These are phyloP conservation scores for Euphorbia lathyris DNA, from an alignment of 345 rosid species.

Conservation along the genomic window DNA sequence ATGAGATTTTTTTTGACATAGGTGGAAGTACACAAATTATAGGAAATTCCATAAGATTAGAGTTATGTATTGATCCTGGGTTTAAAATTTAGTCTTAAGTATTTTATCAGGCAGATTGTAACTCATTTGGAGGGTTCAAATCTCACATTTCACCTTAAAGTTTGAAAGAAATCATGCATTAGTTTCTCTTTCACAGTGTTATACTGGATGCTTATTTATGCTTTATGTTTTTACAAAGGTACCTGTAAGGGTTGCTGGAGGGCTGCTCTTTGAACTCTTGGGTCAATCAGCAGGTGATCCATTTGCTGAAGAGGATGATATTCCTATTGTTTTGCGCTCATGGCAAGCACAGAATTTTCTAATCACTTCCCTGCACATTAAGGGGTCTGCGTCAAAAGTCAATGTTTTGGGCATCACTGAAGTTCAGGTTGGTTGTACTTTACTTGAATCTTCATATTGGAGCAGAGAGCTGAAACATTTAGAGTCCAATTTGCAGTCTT, in stretches of 20 bases:
- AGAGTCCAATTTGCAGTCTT: slow-evolving; percentile 5
- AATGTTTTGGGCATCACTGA: slow-evolving; percentile 82
- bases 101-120: background rate
- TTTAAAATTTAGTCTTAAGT: background rate
- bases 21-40: background rate
- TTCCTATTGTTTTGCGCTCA: slow-evolving; percentile 82
- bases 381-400: slow-evolving; percentile 51
- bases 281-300: slow-evolving; percentile 99
- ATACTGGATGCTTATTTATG: slow-evolving; percentile 10
- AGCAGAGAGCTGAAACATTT: background rate
- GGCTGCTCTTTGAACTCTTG: slow-evolving; percentile 88
- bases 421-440: slow-evolving; percentile 70
- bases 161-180: background rate
- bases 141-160: too few relatives aligned
- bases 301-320: slow-evolving; percentile 79
- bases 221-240: slow-evolving; percentile 41
- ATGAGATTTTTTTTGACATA: background rate
- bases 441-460: slow-evolving; percentile 10
- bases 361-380: slow-evolving; percentile 74
- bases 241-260: slow-evolving; percentile 98
- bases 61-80: background rate
- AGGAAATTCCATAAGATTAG: background rate
- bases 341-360: slow-evolving; percentile 97
- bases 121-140: background rate
- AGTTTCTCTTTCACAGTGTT: slow-evolving; percentile 3